Conservation (phyloP, 2,329 filamentous ascomycete genomes). For the Aspergillus tubingensis region DNA sequence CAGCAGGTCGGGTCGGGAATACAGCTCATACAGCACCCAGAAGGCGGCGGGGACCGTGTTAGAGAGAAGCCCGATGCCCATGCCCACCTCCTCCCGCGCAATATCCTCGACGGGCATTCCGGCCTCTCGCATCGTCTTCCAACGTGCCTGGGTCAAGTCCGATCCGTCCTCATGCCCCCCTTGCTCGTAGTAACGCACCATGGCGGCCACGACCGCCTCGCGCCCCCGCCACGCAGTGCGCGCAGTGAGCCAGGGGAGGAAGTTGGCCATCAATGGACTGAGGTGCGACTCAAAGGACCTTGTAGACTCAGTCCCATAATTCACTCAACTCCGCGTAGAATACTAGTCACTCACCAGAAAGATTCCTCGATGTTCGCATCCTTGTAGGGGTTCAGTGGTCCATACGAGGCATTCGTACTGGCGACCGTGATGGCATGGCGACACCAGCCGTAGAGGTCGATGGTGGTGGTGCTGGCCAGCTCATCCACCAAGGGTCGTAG, state of each 20-base stretch:
- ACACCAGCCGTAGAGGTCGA: conserved; percentile 33
- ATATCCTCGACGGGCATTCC: conserved; percentile 25
- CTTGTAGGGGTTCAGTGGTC: conserved; percentile 32
- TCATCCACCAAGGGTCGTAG: conserved; percentile 21
- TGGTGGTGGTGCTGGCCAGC: conserved; percentile 7
- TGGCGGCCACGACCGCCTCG: conserved; percentile 37
- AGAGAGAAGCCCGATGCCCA: conserved; percentile 39
- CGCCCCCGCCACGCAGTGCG: conserved; percentile 43
- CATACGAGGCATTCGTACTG: conserved; percentile 32
- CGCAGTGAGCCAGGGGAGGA: conserved; percentile 40
- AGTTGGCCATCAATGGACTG: conserved; percentile 30
- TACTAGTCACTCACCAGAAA: conserved; percentile 7
- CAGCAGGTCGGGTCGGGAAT: conserved; percentile 43
- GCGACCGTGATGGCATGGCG: conserved; percentile 28
- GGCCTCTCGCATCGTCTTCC: conserved; percentile 13
- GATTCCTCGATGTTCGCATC: conserved; percentile 11
- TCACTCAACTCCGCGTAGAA: background rate
- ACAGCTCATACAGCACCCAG: conserved; percentile 50
- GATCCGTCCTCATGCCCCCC: conserved; percentile 42
- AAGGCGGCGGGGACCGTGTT: conserved; percentile 50
- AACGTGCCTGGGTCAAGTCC: conserved; percentile 22
- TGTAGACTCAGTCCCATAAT: conserved; percentile 3
- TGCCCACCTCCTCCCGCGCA: conserved; percentile 30
- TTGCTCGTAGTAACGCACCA: conserved; percentile 44
- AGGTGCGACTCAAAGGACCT: conserved; percentile 45